These are phyloP conservation scores for Acer negundo DNA, from an alignment of 345 rosid species.

Conservation along the genomic window DNA sequence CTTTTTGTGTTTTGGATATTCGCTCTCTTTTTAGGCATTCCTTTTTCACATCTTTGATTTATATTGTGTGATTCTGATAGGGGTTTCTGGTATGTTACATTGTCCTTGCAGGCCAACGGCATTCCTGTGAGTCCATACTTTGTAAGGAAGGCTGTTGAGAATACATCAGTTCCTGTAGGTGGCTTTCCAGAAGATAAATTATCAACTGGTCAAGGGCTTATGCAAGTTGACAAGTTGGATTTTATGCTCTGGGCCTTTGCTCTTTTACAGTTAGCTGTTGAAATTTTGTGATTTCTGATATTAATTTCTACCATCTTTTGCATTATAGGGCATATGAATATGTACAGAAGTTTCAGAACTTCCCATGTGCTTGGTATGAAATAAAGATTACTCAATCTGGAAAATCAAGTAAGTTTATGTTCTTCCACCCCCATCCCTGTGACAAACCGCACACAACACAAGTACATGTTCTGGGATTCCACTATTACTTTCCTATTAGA, in stretches of 20 bases:
- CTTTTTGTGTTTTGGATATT: slow-evolving; percentile 4
- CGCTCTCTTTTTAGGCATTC: slow-evolving; percentile 15
- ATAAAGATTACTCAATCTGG: slow-evolving; percentile 78
- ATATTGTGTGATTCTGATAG: slow-evolving; percentile 11
- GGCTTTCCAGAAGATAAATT: slow-evolving; percentile 77
- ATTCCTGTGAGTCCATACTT: slow-evolving; percentile 81
- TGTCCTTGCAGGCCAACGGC: slow-evolving; percentile 65
- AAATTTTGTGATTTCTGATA: slow-evolving; percentile 23
- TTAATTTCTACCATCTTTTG: slow-evolving; percentile 22
- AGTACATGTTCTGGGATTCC: neutral
- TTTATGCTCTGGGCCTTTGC: slow-evolving; percentile 19
- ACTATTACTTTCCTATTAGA: neutral
- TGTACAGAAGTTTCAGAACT: slow-evolving; percentile 51
- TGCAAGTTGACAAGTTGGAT: slow-evolving; percentile 92
- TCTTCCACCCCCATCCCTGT: neutral
- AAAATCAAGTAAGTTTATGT: slow-evolving; percentile 63
- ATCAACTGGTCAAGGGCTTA: slow-evolving; percentile 91
- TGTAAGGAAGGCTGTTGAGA: slow-evolving; percentile 90
- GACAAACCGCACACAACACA: neutral
- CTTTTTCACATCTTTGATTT: slow-evolving; percentile 11
- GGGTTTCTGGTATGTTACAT: slow-evolving; percentile 25
- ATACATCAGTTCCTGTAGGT: slow-evolving; percentile 76
- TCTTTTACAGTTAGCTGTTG: slow-evolving; percentile 6
- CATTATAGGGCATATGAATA: slow-evolving; percentile 80
- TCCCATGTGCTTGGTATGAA: slow-evolving; percentile 69